Evolutionary conservation across 2,329 filamentous ascomycete species (phyloP).

Genomic region (Neofusicoccum laricinum): DNA sequence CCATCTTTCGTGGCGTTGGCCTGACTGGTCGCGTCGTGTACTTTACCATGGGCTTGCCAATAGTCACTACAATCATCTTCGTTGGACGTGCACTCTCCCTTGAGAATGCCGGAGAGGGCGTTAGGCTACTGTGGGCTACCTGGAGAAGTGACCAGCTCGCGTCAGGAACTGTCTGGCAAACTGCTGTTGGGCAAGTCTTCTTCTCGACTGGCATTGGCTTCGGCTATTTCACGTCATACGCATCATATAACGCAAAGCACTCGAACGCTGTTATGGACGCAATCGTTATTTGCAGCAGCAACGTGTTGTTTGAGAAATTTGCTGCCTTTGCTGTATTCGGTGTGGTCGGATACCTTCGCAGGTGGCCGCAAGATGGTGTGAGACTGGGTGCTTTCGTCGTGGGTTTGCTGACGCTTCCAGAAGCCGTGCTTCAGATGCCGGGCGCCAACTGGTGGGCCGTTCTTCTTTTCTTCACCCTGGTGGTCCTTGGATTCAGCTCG

Average conservation of each 20-base stretch:
- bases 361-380: constrained; percentile 43
- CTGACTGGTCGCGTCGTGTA: constrained; percentile 59
- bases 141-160: constrained; percentile 52
- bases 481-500: constrained; percentile 57
- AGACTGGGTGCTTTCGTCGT: constrained; percentile 55
- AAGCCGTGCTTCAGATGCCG: constrained; percentile 56
- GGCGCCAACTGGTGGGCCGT: constrained; percentile 58
- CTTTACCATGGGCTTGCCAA: constrained; percentile 61
- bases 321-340: constrained; percentile 53
- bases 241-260: constrained; percentile 56
- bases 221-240: constrained; percentile 58
- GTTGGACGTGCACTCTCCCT: constrained; percentile 55
- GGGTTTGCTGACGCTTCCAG: constrained; percentile 58
- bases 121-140: constrained; percentile 49
- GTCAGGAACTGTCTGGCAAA: constrained; percentile 56
- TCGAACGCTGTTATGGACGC: constrained; percentile 61
- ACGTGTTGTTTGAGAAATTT: constrained; percentile 56
- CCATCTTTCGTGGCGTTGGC: constrained; percentile 58
- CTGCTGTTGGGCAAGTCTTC: constrained; percentile 59
- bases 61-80: constrained; percentile 56
- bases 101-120: constrained; percentile 52
- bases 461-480: constrained; percentile 57
- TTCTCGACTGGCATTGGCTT: constrained; percentile 60
- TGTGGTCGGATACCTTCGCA: constrained; percentile 50
- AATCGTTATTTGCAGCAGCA: constrained; percentile 54